phyloP scores from a whole-genome alignment of 768 basidiomycete species.

The Sporobolomyces phaffii region DNA sequence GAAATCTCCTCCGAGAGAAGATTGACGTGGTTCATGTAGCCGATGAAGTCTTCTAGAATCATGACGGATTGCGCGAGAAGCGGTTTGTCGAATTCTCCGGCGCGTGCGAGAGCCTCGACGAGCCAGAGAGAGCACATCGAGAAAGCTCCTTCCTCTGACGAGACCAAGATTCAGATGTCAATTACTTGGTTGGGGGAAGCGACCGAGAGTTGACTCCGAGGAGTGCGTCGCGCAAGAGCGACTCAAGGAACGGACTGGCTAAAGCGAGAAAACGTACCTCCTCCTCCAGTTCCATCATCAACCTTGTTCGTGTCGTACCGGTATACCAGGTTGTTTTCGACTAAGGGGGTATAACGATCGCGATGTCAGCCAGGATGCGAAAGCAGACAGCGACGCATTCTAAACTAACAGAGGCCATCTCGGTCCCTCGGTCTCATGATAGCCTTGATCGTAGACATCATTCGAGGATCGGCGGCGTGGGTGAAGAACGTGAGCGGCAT shows the following conservation, averaged over 20 bases:
- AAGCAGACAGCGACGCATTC: not conserved
- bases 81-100: conserved; percentile 66
- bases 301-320: conserved; percentile 80
- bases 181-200: not conserved
- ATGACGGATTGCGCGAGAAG: conserved; percentile 61
- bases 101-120: conserved; percentile 80
- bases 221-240: too few species aligned
- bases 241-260: too few species aligned
- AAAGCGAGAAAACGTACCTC: conserved; percentile 15
- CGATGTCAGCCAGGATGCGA: not conserved
- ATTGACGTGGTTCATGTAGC: conserved; percentile 78
- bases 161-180: not conserved
- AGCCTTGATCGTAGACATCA: conserved; percentile 72
- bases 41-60: conserved; percentile 73
- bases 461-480: conserved; percentile 65
- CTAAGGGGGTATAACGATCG: conserved; percentile 1
- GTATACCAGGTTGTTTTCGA: conserved; percentile 66
- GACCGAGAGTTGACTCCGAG: too few species aligned
- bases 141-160: conserved; percentile 39
- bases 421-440: conserved; percentile 81
- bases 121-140: conserved; percentile 55
- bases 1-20: conserved; percentile 62
- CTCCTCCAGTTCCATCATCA: conserved; percentile 76
- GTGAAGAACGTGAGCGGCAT: conserved; percentile 88
- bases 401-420: conserved; percentile 62